A percentile compares a stretch with the other conserved stretches of the same genome.
Conservation (phyloP, 2,329 filamentous ascomycete species). For the Exophiala mesophila region DNA sequence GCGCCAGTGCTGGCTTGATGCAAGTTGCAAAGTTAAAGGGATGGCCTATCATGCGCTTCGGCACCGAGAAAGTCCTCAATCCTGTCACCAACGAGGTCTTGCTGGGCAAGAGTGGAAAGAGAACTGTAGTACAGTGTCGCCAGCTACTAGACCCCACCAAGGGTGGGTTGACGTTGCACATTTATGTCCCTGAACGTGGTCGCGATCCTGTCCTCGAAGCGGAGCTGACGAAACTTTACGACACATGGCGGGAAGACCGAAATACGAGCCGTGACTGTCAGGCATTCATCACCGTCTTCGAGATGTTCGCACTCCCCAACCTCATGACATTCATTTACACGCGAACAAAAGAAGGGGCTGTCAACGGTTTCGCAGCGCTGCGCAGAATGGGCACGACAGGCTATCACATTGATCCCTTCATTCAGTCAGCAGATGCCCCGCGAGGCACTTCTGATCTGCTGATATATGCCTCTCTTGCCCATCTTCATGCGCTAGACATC, state of each 20-base stretch:
- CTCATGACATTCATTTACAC: conserved; percentile 41
- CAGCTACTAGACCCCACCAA: conserved; percentile 35
- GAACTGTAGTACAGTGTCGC: conserved; percentile 34
- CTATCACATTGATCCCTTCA: conserved; percentile 40
- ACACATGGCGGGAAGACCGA: conserved; percentile 35
- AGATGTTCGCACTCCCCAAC: conserved; percentile 35
- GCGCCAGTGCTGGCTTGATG: conserved; percentile 33
- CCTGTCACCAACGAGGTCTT: conserved; percentile 38
- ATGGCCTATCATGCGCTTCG: conserved; percentile 37
- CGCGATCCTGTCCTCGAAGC: conserved; percentile 30
- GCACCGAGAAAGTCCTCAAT: conserved; percentile 38
- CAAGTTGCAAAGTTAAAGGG: conserved; percentile 28
- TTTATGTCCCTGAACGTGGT: conserved; percentile 33
- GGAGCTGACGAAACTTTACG: conserved; percentile 34
- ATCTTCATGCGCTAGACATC: conserved; percentile 31
- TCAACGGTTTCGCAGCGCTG: conserved; percentile 38
- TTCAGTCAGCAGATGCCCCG: conserved; percentile 32
- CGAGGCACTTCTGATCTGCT: conserved; percentile 39
- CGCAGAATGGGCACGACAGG: conserved; percentile 32
- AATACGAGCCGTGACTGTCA: conserved; percentile 31
- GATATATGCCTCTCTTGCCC: conserved; percentile 34
- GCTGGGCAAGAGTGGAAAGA: conserved; percentile 33
- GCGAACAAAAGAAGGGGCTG: conserved; percentile 25
- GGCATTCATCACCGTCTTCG: conserved; percentile 39
- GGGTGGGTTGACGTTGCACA: conserved; percentile 31